Evolutionary conservation across 306 rosid species (phyloP), one percentile per base, ranked within the genome.

Genomic region (Biancaea sappan): DNA sequence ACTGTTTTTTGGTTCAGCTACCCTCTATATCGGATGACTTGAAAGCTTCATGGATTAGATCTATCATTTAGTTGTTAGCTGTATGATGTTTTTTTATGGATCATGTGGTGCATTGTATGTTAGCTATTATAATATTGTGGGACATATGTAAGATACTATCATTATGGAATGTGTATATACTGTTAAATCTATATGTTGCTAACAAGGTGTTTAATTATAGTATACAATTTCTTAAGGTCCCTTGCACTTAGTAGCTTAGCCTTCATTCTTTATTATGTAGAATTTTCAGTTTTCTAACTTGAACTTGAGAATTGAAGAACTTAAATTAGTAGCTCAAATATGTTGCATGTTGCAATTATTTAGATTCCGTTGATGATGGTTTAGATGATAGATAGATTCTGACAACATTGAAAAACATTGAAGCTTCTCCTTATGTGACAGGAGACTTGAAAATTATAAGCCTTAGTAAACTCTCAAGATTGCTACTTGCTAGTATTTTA

Each of bases 381-480:
- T 68, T 71, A 56, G 79, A 87, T 60, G 95, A 84, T 48, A 75
- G 65, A 37, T 86, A 87, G 75, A 58, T 57, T 72, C 79, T 25
- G 52, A 65, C 38, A 57, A 47, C 82, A 48, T 37, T 60, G 58
- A 84, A 83, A 77, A 79, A 70, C 73, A 81, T 74, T 73, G 79
- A 83, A 76, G 73, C 85, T 73, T 82, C 85, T 84, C 95, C 96
- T 18, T 90, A 79, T 77, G 84, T 81, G 74, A 71, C 86, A 16
- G 96, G 95, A 79, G 97, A 88, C 76, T 71, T 94, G 80, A 80
- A 83, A 88, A 89, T 94, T 79, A 72, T 86, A 81, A 87, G 83
- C 85, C 88, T 91, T 8, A 97, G 98, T 87, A 94, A 80, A 34
- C 76, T 69, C 57, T 81, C 69, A 65, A 50, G 46, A 19, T 38